Conservation (phyloP, 2,329 filamentous ascomycete genomes). For the Verticillium alfalfae region DNA sequence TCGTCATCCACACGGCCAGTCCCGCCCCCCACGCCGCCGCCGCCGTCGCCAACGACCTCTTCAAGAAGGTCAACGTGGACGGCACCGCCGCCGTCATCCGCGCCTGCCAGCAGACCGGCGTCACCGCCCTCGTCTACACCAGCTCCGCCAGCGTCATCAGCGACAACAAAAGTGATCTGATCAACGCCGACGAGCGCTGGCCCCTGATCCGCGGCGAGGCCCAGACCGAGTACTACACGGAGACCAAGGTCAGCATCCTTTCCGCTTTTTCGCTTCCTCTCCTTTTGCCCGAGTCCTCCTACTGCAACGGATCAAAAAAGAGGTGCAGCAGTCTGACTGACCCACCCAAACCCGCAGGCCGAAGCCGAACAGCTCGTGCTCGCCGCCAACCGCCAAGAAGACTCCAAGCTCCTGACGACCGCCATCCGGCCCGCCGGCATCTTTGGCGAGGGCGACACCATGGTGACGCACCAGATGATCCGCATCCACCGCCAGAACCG, state of each 20-base stretch:
- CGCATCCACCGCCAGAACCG: slow-evolving; percentile 63
- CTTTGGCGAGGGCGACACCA: slow-evolving; percentile 83
- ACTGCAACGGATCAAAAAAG: too few species aligned
- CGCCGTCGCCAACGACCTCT: slow-evolving; percentile 52
- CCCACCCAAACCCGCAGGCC: slow-evolving; percentile 40
- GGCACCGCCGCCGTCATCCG: slow-evolving; percentile 76
- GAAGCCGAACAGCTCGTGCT: slow-evolving; percentile 79
- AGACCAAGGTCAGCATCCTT: slow-evolving; percentile 65
- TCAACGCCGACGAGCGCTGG: slow-evolving; percentile 80
- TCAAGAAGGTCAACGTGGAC: slow-evolving; percentile 81
- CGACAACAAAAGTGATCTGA: slow-evolving; percentile 73
- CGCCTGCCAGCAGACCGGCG: slow-evolving; percentile 63
- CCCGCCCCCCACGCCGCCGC: slow-evolving; percentile 52
- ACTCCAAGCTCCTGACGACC: slow-evolving; percentile 66
- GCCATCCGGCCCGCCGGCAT: slow-evolving; percentile 83
- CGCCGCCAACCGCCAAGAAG: slow-evolving; percentile 60
- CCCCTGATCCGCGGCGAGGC: slow-evolving; percentile 66
- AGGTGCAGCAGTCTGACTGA: neutral
- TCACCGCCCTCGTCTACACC: slow-evolving; percentile 84
- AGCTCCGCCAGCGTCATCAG: slow-evolving; percentile 83
- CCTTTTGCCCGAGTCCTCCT: too few species aligned
- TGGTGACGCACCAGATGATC: slow-evolving; percentile 68
- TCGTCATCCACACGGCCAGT: slow-evolving; percentile 88
- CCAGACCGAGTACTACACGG: slow-evolving; percentile 79
- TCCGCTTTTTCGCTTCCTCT: neutral